Conservation (phyloP, 306 rosid species). For the Medicago lupulina region DNA sequence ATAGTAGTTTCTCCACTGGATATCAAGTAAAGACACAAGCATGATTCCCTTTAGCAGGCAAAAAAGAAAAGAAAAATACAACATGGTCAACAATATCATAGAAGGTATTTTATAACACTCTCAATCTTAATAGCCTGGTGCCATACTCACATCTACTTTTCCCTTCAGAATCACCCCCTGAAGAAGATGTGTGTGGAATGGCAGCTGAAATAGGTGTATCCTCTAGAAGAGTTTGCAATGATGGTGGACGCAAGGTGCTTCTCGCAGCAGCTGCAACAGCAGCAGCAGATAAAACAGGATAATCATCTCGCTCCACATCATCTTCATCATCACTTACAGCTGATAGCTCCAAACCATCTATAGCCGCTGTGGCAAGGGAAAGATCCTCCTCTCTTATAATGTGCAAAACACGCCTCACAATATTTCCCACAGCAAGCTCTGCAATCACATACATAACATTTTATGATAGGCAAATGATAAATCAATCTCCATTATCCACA, state of each 20-base stretch:
- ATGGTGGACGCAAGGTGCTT: slow-evolving; percentile 93
- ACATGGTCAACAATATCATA: slow-evolving; percentile 1
- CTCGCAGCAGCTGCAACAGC: slow-evolving; percentile 96
- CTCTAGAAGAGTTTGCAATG: slow-evolving; percentile 97
- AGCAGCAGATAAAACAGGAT: slow-evolving; percentile 81
- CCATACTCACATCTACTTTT: slow-evolving; percentile 80
- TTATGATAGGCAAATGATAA: slow-evolving; percentile 37
- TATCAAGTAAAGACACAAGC: not conserved
- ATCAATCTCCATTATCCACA: slow-evolving; percentile 26
- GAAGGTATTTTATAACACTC: slow-evolving; percentile 24
- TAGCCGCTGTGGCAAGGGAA: slow-evolving; percentile 82
- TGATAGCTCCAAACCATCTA: slow-evolving; percentile 79
- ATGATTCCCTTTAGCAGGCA: slow-evolving; percentile 7
- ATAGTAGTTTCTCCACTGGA: not conserved
- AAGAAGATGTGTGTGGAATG: slow-evolving; percentile 70
- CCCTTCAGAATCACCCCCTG: slow-evolving; percentile 97
- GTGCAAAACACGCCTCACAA: slow-evolving; percentile 95
- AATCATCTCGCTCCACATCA: slow-evolving; percentile 68
- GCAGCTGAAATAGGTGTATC: slow-evolving; percentile 68
- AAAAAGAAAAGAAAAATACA: slow-evolving; percentile 5
- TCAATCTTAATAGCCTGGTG: slow-evolving; percentile 38
- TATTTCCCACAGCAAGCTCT: slow-evolving; percentile 99
- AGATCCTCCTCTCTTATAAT: slow-evolving; percentile 95
- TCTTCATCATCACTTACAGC: slow-evolving; percentile 90
- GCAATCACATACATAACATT: slow-evolving; percentile 46